Base-by-base conservation (phyloP, 257 asterid species). In the Eustoma russellianum region DNA sequence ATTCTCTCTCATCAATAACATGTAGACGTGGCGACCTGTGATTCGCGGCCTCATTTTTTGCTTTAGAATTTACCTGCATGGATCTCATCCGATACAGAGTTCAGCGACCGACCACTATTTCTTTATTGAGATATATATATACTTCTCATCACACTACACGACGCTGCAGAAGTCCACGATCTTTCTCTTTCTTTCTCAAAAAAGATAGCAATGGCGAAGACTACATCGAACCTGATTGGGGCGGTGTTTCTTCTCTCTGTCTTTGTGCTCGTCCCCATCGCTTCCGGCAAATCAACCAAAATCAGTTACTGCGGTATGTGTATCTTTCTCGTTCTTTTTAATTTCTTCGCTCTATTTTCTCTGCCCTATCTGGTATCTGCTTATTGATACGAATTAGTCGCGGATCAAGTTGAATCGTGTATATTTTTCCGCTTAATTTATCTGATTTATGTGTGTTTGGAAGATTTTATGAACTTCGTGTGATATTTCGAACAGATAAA, bases 221-320 rank as follows among this genome's bases (percentile, higher is more conserved):
- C 38, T 47, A 74, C 41, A 55, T 8, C 46, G 61, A 64, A 69
- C 48, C 51, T 55, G 24, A 8, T 61, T 0, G 50, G 33, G 5
- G 30, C 41, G 34, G 40, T 57, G 2, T 51, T 79, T 44, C 12
- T 74, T 43, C 10, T 57, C 45, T 41, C 67, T 50, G 68, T 79
- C 8, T 68, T 17, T 46, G 18, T 77, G 52, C 40, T 77, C 50
- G 45, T 65, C 40, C 80, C 83, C 50, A 40, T 63, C 40, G 40
- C 24, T 66, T 68, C 79, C 7, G 75, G 79, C 41, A 13, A 49
- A 33, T 53, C 75, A 57, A 40, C 70, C 51, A 49, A 38, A 44
- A 54, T 76, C 43, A 0, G 12, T 0, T 69, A 69, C 49, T 78
- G 81, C 79, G 41, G 81, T 74, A n/a, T 33, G 73, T 57, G 48